Base-by-base conservation (phyloP, 768 basidiomycete species). In the Crucibulum laeve region DNA sequence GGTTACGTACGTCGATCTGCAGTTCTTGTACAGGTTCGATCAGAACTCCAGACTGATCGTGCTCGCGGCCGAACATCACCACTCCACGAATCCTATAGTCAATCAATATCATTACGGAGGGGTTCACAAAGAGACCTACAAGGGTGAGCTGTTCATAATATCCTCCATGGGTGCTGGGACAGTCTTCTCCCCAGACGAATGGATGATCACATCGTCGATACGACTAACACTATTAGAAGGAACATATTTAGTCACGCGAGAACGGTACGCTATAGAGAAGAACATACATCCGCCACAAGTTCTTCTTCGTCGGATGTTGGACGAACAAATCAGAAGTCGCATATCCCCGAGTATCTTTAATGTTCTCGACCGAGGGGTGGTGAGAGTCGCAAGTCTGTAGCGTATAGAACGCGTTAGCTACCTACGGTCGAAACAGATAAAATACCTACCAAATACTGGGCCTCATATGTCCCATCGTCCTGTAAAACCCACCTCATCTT, bases 261-360 rank as follows among this genome's bases (percentile, higher is more conserved):
- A n/a, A n/a, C n/a, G n/a, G n/a, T n/a, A n/a, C n/a, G n/a, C n/a
- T n/a, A n/a, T n/a, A n/a, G n/a, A n/a, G 14, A 21, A 26, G 8
- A 2, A 52, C 60, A 11, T 42, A 74, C 71, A 73, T 56, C 52
- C 64, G 73, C 60, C 68, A 78, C n/a, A 70, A 53, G 11, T 62
- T 55, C 3, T 62, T 51, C 7, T 67, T 64, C 4, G 64, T 68
- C 1, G 76, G 71, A 46, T 77, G 76, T 19, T 58, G 61, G 25
- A 64, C 43, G 47, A 69, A 73, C 5, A 73, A 50, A 54, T 76
- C 75, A 2, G 63, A 65, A 8, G 66, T 73, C 1, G 65, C 66
- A 38, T 74, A 75, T 10, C 73, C 73, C 32, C 50, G 55, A 4
- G 58, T 55, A 45, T 65, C 63, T 4, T 44, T 40, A 30, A 69